Base-by-base conservation (phyloP, 2,329 filamentous ascomycete species). In the Pseudogymnoascus verrucosus region DNA sequence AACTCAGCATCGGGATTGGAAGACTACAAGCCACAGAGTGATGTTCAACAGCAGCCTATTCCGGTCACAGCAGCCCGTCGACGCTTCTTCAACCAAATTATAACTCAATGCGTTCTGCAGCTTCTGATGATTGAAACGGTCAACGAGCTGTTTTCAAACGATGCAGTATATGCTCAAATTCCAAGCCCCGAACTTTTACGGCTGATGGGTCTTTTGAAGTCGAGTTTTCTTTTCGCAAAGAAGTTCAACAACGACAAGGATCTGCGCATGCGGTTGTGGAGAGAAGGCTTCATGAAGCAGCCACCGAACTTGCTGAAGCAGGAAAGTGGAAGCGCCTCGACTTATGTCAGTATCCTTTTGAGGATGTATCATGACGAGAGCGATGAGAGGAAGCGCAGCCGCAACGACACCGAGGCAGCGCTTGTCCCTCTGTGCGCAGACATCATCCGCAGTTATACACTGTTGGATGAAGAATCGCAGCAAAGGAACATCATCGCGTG, bases 41-140 rank as follows among this genome's bases (percentile, higher is more conserved):
- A 84, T 62, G 80, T 92, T 12, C 92, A 96, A 74, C 91, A 95
- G 74, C 91, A 96, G 65, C 91, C 93, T 0, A 84, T 96, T 5
- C 90, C 96, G 0, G 93, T 99, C 4, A 98, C 95, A 1, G 91
- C 92, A 2, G 92, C 95, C 0, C 89, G 95, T 26, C 86, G 95
- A 37, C 89, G 93, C 62, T 97, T 97, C 80, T 99, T 99, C 82
- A 99, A 99, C 78, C 90, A 93, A 69, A 99, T 99, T 75, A 99
- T 99, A 76, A 97, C 93, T 12, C 93, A 96, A 69, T 99, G 95
- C 74, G 96, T 99, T 3, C 81, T 99, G 7, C 96, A 99, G 76
- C 84, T 99, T 1, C 86, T 99, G 67, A 99, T 99, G 92, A 99
- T 99, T 70, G 96, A 99, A 76, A 99, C 96, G 0, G 96, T 99